These are phyloP conservation scores for Aegilops tauschii DNA, from an alignment of 176 grass and related monocot species.

Conservation along the genomic window DNA sequence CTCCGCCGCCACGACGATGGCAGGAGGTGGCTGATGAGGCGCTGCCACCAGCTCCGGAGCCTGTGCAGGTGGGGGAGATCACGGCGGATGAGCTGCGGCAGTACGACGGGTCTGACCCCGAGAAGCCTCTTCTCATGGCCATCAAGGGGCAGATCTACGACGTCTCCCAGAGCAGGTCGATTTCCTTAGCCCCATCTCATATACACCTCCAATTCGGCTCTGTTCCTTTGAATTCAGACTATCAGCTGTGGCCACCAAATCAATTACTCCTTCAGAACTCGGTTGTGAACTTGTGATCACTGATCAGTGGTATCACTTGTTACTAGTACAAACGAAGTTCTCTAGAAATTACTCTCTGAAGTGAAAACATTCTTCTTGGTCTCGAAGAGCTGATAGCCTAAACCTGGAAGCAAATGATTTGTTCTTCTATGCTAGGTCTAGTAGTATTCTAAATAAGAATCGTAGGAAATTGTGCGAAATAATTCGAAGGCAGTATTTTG, in stretches of 20 bases:
- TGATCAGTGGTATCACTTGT: not conserved
- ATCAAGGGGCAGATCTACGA: slow-evolving; percentile 97
- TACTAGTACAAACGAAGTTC: not conserved
- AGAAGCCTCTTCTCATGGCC: slow-evolving; percentile 84
- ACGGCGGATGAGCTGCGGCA: slow-evolving; percentile 63
- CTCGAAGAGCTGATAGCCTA: not conserved
- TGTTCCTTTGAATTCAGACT: not conserved
- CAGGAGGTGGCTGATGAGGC: slow-evolving; percentile 3
- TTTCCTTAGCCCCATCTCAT: not conserved
- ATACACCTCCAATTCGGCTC: not conserved
- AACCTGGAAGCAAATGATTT: not conserved
- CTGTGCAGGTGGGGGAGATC: slow-evolving; percentile 74
- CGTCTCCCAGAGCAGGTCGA: slow-evolving; percentile 77
- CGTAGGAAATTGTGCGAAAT: too few relatives aligned
- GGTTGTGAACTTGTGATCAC: not conserved
- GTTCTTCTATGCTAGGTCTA: not conserved
- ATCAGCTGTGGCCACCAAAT: not conserved
- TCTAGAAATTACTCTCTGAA: not conserved
- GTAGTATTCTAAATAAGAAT: not conserved
- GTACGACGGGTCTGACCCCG: slow-evolving; percentile 74
- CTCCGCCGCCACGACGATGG: slow-evolving; percentile 14
- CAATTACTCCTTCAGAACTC: not conserved
- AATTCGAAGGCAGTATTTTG: too few relatives aligned
- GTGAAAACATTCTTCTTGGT: not conserved
- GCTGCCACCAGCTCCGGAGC: slow-evolving; percentile 40